Evolutionary conservation across 495 filamentous ascomycete genomes (phyloP).

Genomic region (Xylaria grammica): DNA sequence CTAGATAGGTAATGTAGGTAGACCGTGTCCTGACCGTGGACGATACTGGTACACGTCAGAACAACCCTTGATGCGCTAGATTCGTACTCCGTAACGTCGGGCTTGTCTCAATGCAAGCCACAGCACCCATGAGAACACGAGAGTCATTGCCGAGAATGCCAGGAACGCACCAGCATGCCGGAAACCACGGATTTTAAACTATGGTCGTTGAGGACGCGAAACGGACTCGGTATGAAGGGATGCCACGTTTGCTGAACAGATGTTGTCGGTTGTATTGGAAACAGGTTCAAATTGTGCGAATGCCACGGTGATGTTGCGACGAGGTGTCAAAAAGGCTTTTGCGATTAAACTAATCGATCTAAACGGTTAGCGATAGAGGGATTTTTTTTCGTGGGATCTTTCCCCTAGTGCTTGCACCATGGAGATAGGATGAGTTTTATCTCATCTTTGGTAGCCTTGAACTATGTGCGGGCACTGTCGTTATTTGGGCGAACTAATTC

Average conservation of each 20-base stretch:
- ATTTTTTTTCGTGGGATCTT: too few species aligned
- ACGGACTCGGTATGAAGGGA: slow-evolving; percentile 4
- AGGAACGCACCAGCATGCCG: slow-evolving; percentile 20
- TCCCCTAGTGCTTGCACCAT: too few species aligned
- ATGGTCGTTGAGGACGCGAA: background rate
- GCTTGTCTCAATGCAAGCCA: slow-evolving; percentile 12
- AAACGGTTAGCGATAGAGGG: too few species aligned
- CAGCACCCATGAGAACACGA: slow-evolving; percentile 13
- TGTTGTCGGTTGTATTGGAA: background rate
- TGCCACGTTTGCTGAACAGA: background rate
- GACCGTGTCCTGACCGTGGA: background rate
- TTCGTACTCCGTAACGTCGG: slow-evolving; percentile 10
- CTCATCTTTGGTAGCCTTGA: too few species aligned
- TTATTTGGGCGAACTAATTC: too few species aligned
- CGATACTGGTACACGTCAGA: background rate
- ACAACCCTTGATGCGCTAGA: slow-evolving; percentile 5
- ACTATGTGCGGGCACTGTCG: too few species aligned
- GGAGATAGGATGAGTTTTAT: too few species aligned
- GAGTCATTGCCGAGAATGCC: slow-evolving; percentile 10
- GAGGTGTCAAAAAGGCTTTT: background rate
- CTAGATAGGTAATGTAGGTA: too few species aligned
- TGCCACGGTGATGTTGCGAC: background rate
- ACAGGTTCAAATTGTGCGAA: background rate
- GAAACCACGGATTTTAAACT: background rate
- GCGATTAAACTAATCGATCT: too few species aligned